Conservation (phyloP, 1,284 basidiomycete genomes). For the Vanrija pseudolonga region DNA sequence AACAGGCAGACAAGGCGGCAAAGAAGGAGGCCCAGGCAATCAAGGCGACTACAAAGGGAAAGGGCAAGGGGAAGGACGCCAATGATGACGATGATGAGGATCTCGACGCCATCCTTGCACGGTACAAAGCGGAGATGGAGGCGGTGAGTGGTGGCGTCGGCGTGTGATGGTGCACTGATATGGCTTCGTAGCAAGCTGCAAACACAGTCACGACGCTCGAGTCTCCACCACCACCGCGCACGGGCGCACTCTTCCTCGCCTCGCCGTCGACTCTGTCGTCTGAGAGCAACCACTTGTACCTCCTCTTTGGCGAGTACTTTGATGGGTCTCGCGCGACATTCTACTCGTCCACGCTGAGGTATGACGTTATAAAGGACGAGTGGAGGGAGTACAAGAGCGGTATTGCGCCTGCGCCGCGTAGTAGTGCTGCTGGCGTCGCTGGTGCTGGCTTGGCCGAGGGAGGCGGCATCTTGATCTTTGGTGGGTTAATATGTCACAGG, state of each 20-base stretch:
- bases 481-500: constrained; percentile 51
- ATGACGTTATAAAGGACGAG: constrained; percentile 59
- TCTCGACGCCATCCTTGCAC: constrained; percentile 72
- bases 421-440: constrained; percentile 73
- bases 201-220: constrained; percentile 51
- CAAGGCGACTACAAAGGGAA: constrained; percentile 47
- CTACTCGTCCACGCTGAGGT: constrained; percentile 21
- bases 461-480: constrained; percentile 79
- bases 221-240: constrained; percentile 66
- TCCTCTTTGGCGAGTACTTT: constrained; percentile 71
- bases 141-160: constrained; percentile 33
- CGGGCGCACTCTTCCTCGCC: constrained; percentile 72
- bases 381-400: constrained; percentile 79
- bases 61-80: constrained; percentile 45
- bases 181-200: constrained; percentile 71
- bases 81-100: constrained; percentile 66
- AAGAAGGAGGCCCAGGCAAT: constrained; percentile 62
- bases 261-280: constrained; percentile 55
- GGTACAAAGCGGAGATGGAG: constrained; percentile 20
- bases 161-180: constrained; percentile 65
- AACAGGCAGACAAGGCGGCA: constrained; percentile 54
- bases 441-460: constrained; percentile 61
- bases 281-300: constrained; percentile 72
- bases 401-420: constrained; percentile 76
- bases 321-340: constrained; percentile 67